Evolutionary conservation across 2,329 filamentous ascomycete genomes (phyloP).

Genomic region (Exophiala sideris): DNA sequence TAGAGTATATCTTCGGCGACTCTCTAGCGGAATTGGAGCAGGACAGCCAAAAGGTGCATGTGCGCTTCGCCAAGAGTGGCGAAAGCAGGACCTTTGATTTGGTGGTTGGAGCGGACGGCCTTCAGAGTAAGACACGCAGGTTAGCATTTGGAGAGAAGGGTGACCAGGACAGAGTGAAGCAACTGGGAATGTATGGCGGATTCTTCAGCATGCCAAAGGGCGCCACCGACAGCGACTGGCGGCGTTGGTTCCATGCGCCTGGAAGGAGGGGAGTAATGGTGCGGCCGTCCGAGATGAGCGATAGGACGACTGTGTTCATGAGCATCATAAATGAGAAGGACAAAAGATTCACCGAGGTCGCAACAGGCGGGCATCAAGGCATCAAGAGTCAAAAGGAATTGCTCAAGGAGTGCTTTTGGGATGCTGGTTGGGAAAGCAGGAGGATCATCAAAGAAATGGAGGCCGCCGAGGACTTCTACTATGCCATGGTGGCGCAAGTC

Average conservation of each 20-base stretch:
- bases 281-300: slow-evolving; percentile 27
- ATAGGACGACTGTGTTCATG: slow-evolving; percentile 28
- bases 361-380: slow-evolving; percentile 9
- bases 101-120: slow-evolving; percentile 47
- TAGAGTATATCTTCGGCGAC: slow-evolving; percentile 38
- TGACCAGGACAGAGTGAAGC: slow-evolving; percentile 30
- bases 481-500: slow-evolving; percentile 36
- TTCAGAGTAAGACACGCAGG: slow-evolving; percentile 41
- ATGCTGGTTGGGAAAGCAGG: slow-evolving; percentile 39
- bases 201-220: slow-evolving; percentile 42
- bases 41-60: slow-evolving; percentile 35
- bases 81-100: slow-evolving; percentile 43
- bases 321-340: slow-evolving; percentile 32
- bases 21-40: slow-evolving; percentile 33
- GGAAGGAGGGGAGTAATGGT: slow-evolving; percentile 24
- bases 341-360: slow-evolving; percentile 20
- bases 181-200: slow-evolving; percentile 35
- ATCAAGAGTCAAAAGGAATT: slow-evolving; percentile 32
- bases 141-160: slow-evolving; percentile 35
- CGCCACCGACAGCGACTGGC: slow-evolving; percentile 23
- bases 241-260: slow-evolving; percentile 25
- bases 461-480: slow-evolving; percentile 44
- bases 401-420: slow-evolving; percentile 32
- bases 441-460: slow-evolving; percentile 41
- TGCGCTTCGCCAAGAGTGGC: slow-evolving; percentile 44